Conservation (phyloP, 2,329 filamentous ascomycete genomes). For the Penicillium sp. region DNA sequence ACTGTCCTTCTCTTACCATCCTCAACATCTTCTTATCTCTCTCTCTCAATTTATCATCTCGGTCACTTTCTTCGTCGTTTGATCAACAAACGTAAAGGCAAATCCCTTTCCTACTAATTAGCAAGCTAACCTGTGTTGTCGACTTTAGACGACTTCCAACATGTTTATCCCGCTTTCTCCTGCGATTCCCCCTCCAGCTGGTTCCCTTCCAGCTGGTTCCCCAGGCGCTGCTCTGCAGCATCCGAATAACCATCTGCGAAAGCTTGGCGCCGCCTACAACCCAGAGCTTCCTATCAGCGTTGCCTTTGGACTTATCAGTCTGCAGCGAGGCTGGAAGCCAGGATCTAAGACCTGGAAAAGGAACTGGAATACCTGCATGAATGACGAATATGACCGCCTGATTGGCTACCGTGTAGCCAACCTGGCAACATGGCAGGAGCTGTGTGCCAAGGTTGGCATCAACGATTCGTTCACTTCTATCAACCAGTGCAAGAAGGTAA, state of each 20-base stretch:
- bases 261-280: neutral
- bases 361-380: constrained; percentile 24
- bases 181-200: neutral
- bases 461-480: constrained; percentile 18
- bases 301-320: constrained; percentile 23
- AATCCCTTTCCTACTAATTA: neutral
- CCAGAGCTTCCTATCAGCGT: constrained; percentile 11
- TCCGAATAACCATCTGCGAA: neutral
- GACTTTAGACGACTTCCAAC: neutral
- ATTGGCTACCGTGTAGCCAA: constrained; percentile 12
- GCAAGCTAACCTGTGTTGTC: neutral
- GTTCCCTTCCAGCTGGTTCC: neutral
- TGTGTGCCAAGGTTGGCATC: constrained; percentile 29
- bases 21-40: too few species aligned
- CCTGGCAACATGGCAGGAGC: constrained; percentile 23
- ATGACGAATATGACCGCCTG: constrained; percentile 18
- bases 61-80: neutral
- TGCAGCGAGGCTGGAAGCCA: constrained; percentile 20
- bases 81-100: neutral
- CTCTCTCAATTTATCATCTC: too few species aligned
- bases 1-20: too few species aligned
- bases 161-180: neutral
- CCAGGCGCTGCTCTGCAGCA: neutral
- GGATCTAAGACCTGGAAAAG: constrained; percentile 21
- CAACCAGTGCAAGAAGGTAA: constrained; percentile 29